phyloP scores from a whole-genome alignment of 371 early-diverging fungal species.

The Mucor mucedo region DNA sequence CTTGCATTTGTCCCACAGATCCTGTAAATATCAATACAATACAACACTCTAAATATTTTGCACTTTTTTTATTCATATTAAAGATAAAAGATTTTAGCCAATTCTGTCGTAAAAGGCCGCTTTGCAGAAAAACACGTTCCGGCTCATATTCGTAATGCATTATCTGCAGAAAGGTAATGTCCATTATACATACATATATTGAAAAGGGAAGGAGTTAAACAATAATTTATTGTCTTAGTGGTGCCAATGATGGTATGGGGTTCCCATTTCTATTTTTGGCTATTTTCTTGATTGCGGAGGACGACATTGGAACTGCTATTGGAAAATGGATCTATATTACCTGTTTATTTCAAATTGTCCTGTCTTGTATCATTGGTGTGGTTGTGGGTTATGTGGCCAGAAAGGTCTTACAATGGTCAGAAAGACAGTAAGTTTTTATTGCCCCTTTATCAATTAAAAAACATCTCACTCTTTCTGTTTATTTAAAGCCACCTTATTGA shows the following conservation, averaged over 20 bases:
- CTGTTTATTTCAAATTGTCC: constrained; percentile 77
- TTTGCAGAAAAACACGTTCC: constrained; percentile 96
- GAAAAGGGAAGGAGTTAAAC: neutral
- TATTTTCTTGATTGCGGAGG: constrained; percentile 70
- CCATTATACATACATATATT: neutral
- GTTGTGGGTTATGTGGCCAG: constrained; percentile 79
- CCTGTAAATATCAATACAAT: constrained; percentile 62
- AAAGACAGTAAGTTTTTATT: constrained; percentile 53
- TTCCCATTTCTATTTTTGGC: constrained; percentile 90
- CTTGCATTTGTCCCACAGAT: constrained; percentile 95
- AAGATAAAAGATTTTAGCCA: constrained; percentile 75
- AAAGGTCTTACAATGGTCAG: constrained; percentile 76
- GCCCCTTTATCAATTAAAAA: too few relatives aligned
- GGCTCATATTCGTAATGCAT: constrained; percentile 79
- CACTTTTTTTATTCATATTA: neutral
- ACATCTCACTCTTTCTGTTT: neutral
- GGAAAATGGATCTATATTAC: constrained; percentile 80
- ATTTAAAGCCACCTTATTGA: constrained; percentile 78
- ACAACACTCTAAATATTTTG: neutral
- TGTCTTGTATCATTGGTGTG: constrained; percentile 81
- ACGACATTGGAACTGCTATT: constrained; percentile 65
- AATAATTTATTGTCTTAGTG: constrained; percentile 34
- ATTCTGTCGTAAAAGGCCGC: constrained; percentile 93
- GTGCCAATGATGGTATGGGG: constrained; percentile 87
- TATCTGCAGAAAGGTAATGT: constrained; percentile 83